phyloP scores from a whole-genome alignment of 2,329 filamentous ascomycete genomes.

The Paraconiothyrium brasiliense region DNA sequence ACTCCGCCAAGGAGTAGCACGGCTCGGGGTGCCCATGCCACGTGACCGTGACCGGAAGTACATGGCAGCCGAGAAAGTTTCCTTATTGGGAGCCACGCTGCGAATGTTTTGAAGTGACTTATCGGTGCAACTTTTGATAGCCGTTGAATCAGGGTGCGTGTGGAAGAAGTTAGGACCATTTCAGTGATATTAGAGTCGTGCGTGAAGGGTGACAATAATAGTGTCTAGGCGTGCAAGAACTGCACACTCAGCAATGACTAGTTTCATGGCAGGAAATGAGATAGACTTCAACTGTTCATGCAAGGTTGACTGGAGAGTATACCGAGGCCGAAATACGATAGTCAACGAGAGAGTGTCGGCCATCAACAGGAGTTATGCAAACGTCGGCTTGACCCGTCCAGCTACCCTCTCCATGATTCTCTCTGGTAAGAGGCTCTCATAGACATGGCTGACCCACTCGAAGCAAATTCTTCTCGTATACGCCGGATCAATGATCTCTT shows the following conservation, averaged over 20 bases:
- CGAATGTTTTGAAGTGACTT: background rate
- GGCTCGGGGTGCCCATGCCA: background rate
- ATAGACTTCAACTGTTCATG: background rate
- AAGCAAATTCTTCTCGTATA: conserved; percentile 65
- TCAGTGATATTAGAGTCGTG: background rate
- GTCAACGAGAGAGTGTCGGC: background rate
- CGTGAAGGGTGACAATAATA: background rate
- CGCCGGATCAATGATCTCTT: conserved; percentile 72
- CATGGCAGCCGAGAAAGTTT: background rate
- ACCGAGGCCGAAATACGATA: background rate
- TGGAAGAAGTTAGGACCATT: background rate
- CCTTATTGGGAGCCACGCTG: background rate
- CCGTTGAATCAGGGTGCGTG: background rate
- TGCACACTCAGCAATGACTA: background rate
- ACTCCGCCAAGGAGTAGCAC: conserved; percentile 7
- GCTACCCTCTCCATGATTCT: conserved; percentile 56
- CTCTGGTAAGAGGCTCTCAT: conserved; percentile 61
- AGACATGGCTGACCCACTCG: conserved; percentile 66
- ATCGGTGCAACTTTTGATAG: background rate
- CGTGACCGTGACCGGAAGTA: background rate
- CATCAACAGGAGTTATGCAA: conserved; percentile 28
- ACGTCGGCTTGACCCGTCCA: conserved; percentile 48
- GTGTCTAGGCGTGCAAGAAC: background rate
- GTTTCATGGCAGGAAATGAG: background rate
- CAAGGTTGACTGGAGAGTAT: background rate